Percentiles rank a stretch among this genome's conserved stretches.
phyloP scores from a whole-genome alignment of 2,329 filamentous ascomycete genomes.

The Simplicillium sp. region DNA sequence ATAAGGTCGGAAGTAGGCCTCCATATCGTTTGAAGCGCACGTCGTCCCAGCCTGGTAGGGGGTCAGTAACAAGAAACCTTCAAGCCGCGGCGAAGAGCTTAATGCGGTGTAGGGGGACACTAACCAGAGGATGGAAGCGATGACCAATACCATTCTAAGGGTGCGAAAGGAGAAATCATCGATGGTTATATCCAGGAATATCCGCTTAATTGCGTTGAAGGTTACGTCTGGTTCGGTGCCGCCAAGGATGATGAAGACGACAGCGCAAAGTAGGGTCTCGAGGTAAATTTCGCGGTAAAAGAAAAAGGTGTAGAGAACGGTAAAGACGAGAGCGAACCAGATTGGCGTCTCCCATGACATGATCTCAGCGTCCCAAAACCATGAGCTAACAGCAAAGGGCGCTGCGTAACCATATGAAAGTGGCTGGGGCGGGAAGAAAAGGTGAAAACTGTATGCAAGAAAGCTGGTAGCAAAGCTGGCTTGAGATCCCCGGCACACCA shows the following conservation, averaged over 20 bases:
- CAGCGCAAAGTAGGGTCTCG: constrained; percentile 19
- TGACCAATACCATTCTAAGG: constrained; percentile 3
- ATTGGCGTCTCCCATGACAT: constrained; percentile 33
- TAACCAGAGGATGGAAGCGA: constrained; percentile 11
- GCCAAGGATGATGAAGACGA: constrained; percentile 18
- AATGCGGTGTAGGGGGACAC: constrained; percentile 16
- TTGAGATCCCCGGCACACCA: too few species aligned
- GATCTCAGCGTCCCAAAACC: constrained; percentile 23
- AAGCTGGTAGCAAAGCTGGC: too few species aligned
- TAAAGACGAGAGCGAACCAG: constrained; percentile 29
- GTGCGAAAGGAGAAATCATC: constrained; percentile 4
- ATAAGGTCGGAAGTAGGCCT: constrained; percentile 89
- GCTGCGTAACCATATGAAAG: too few species aligned
- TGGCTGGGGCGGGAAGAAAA: too few species aligned
- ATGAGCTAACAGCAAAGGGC: neutral
- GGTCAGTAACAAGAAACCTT: constrained; percentile 22
- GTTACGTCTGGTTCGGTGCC: too few species aligned
- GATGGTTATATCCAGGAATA: constrained; percentile 14
- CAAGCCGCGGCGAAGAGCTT: constrained; percentile 33
- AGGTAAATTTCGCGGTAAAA: constrained; percentile 21
- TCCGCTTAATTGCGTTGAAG: too few species aligned
- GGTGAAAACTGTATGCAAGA: too few species aligned
- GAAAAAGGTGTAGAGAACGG: constrained; percentile 27
- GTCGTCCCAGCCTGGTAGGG: constrained; percentile 61
- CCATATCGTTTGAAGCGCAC: constrained; percentile 79